Conservation (phyloP, 495 filamentous ascomycete species). For the Annulohypoxylon stygium region DNA sequence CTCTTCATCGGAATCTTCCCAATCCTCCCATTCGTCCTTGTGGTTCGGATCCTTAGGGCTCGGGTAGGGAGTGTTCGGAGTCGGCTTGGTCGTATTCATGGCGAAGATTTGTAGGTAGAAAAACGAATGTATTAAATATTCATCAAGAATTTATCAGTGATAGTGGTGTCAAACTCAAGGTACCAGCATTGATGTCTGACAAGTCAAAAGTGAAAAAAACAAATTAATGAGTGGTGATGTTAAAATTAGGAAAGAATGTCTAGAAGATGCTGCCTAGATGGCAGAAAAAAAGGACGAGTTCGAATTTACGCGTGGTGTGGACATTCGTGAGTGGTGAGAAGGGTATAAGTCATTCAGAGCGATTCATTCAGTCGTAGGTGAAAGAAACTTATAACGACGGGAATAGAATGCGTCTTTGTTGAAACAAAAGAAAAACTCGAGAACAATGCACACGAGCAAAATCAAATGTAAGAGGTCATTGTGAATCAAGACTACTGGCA, state of each 20-base stretch:
- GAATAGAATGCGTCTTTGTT: conserved; percentile 20
- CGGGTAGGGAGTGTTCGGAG: conserved; percentile 36
- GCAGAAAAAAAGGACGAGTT: background rate
- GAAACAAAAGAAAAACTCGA: conserved; percentile 33
- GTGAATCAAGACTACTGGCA: conserved; percentile 30
- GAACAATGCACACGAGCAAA: conserved; percentile 25
- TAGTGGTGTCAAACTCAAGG: conserved; percentile 42
- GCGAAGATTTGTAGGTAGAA: conserved; percentile 19
- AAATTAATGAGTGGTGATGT: background rate
- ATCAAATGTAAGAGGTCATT: conserved; percentile 36
- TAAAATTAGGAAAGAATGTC: conserved; percentile 13
- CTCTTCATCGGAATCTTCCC: conserved; percentile 64
- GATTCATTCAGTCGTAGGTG: conserved; percentile 16
- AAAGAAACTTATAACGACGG: conserved; percentile 31
- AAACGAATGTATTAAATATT: conserved; percentile 11
- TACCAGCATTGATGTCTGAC: conserved; percentile 46
- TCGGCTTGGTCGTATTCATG: conserved; percentile 40
- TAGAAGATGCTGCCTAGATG: conserved; percentile 1
- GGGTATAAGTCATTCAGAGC: conserved; percentile 36
- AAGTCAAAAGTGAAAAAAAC: conserved; percentile 17
- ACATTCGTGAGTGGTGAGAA: conserved; percentile 16
- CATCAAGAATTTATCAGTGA: conserved; percentile 6
- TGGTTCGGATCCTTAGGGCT: conserved; percentile 30
- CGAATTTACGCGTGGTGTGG: conserved; percentile 14
- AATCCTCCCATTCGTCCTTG: conserved; percentile 57